Conservation (phyloP, 495 filamentous ascomycete genomes). For the Penicilliopsis zonata region DNA sequence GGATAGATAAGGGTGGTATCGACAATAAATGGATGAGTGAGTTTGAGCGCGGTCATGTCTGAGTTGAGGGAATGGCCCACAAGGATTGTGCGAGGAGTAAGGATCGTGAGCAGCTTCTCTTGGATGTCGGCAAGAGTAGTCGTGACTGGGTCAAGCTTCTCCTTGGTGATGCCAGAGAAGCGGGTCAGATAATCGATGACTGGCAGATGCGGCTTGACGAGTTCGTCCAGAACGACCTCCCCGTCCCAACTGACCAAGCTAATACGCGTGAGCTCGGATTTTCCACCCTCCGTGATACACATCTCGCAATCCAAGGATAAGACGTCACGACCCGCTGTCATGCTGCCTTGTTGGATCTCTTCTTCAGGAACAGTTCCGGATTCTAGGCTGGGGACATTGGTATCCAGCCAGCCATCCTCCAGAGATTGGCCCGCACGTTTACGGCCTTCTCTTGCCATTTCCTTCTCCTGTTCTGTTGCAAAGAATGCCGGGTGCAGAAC, state of each 20-base stretch:
- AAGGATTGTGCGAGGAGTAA: conserved; percentile 67
- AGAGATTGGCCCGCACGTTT: conserved; percentile 23
- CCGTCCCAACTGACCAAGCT: conserved; percentile 82
- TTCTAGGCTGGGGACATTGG: conserved; percentile 48
- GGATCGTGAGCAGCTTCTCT: conserved; percentile 52
- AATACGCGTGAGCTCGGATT: conserved; percentile 75
- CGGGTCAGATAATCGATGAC: conserved; percentile 85
- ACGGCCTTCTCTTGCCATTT: conserved; percentile 33
- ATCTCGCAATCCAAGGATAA: conserved; percentile 92
- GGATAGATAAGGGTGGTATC: conserved; percentile 83
- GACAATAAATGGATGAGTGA: conserved; percentile 86
- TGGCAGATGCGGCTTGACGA: conserved; percentile 78
- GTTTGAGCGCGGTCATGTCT: conserved; percentile 68
- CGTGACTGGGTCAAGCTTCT: conserved; percentile 65
- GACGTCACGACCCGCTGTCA: conserved; percentile 74
- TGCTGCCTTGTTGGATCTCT: conserved; percentile 65
- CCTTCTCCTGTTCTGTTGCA: conserved; percentile 25
- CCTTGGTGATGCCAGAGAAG: conserved; percentile 80
- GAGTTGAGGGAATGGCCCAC: conserved; percentile 88
- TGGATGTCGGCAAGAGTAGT: conserved; percentile 83
- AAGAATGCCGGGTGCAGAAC: conserved; percentile 63
- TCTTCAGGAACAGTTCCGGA: conserved; percentile 53
- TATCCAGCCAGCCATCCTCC: conserved; percentile 76
- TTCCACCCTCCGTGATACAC: conserved; percentile 67
- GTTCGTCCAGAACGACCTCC: conserved; percentile 67